Conservation (phyloP, 2,329 filamentous ascomycete species). For the Calonectria hawksworthii region DNA sequence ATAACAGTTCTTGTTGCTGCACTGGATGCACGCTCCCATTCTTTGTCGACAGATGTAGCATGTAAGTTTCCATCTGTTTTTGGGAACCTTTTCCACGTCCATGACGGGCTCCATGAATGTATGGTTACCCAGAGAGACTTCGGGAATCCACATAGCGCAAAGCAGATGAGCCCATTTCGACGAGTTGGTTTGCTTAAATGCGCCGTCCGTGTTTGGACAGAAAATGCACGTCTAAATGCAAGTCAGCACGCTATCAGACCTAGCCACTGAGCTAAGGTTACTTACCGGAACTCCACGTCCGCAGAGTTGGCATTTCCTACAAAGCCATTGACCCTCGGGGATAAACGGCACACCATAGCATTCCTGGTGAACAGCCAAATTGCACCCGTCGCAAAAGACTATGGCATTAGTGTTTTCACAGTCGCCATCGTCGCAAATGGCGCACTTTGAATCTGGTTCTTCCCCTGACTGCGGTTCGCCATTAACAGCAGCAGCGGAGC, state of each 20-base stretch:
- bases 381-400: constrained; percentile 98
- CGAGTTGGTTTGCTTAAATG: constrained; percentile 97
- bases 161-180: constrained; percentile 97
- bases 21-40: constrained; percentile 99
- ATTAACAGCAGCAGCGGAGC: constrained; percentile 94
- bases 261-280: constrained; percentile 30
- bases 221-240: constrained; percentile 87
- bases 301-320: constrained; percentile 95
- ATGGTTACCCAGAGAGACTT: constrained; percentile 94
- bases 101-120: constrained; percentile 99
- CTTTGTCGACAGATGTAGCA: constrained; percentile 98
- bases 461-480: constrained; percentile 88
- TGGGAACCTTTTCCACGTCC: constrained; percentile 97
- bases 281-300: constrained; percentile 88
- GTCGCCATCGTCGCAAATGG: constrained; percentile 98
- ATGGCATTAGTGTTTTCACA: constrained; percentile 99
- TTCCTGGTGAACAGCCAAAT: constrained; percentile 97
- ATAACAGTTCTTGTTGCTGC: constrained; percentile 97
- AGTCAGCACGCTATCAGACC: constrained; percentile 34
- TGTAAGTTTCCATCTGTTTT: constrained; percentile 90
- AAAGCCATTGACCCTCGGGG: constrained; percentile 98
- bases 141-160: constrained; percentile 98
- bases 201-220: constrained; percentile 96
- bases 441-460: constrained; percentile 97
- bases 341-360: constrained; percentile 99